Conservation (phyloP, 2,329 filamentous ascomycete genomes). For the Trichoderma sp. region DNA sequence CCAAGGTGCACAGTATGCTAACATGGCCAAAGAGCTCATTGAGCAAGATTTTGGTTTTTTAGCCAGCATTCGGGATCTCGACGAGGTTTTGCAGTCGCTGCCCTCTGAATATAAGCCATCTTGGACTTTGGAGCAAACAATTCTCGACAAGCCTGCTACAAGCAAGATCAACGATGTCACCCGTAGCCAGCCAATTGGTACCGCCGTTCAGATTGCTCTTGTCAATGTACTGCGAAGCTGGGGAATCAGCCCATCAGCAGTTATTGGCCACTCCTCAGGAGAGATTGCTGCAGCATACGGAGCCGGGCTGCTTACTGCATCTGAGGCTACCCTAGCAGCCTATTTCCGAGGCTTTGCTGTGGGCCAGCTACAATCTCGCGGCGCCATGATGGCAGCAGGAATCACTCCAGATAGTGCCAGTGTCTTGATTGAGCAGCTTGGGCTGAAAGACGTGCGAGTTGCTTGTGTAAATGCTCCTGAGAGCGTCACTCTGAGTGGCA, state of each 20-base stretch:
- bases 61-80: slow-evolving; percentile 21
- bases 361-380: slow-evolving; percentile 3
- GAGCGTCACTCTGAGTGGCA: slow-evolving; percentile 30
- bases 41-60: slow-evolving; percentile 15
- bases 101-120: slow-evolving; percentile 4
- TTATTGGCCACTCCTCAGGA: slow-evolving; percentile 7
- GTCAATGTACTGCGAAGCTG: not conserved
- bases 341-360: slow-evolving; percentile 14
- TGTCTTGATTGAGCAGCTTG: not conserved
- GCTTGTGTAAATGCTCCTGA: slow-evolving; percentile 31
- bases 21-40: slow-evolving; percentile 27
- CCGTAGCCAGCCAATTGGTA: slow-evolving; percentile 14
- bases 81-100: not conserved
- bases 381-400: slow-evolving; percentile 10
- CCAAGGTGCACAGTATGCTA: slow-evolving; percentile 30
- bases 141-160: slow-evolving; percentile 23
- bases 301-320: not conserved
- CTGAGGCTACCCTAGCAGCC: not conserved
- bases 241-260: not conserved
- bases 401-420: not conserved
- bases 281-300: slow-evolving; percentile 8
- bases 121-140: slow-evolving; percentile 16
- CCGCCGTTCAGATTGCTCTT: slow-evolving; percentile 1
- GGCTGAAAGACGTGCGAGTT: slow-evolving; percentile 25
- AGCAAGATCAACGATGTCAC: slow-evolving; percentile 24